Percentiles rank a stretch among this genome's conserved stretches.
Conservation (phyloP, 345 rosid species). For the Pistacia atlantica region DNA sequence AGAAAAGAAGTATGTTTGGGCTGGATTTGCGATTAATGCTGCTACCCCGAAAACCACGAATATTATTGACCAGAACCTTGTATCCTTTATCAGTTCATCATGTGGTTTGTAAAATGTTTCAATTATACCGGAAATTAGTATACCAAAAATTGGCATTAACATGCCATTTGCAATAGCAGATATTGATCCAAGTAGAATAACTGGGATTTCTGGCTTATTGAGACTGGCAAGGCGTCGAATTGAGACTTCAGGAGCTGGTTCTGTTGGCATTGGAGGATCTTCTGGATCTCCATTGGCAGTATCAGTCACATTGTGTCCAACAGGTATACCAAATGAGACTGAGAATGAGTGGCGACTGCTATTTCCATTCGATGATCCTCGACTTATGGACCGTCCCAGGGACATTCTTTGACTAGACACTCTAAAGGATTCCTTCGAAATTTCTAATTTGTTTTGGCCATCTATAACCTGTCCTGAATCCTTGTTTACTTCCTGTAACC, state of each 20-base stretch:
- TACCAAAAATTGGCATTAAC: slow-evolving; percentile 61
- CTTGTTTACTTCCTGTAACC: slow-evolving; percentile 65
- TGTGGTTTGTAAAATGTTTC: slow-evolving; percentile 62
- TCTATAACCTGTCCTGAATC: slow-evolving; percentile 42
- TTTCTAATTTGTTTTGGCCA: slow-evolving; percentile 37
- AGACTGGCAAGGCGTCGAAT: slow-evolving; percentile 60
- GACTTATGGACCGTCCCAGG: slow-evolving; percentile 47
- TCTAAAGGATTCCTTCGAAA: slow-evolving; percentile 34
- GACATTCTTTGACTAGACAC: slow-evolving; percentile 47
- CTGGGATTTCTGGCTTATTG: slow-evolving; percentile 82
- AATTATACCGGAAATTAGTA: slow-evolving; percentile 54
- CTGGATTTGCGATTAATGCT: slow-evolving; percentile 49
- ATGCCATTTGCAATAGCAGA: slow-evolving; percentile 55
- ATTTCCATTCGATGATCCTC: slow-evolving; percentile 62
- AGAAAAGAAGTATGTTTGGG: slow-evolving; percentile 56
- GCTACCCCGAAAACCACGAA: slow-evolving; percentile 63
- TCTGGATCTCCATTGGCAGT: slow-evolving; percentile 31
- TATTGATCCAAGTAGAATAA: slow-evolving; percentile 56
- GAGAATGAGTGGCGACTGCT: slow-evolving; percentile 65
- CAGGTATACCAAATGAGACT: slow-evolving; percentile 55
- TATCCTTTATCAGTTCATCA: slow-evolving; percentile 53
- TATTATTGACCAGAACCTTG: slow-evolving; percentile 71
- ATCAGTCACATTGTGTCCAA: slow-evolving; percentile 39
- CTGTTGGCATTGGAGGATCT: slow-evolving; percentile 20
- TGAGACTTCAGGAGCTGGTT: slow-evolving; percentile 46